Conservation (phyloP, 1,284 basidiomycete species). For the Rhizopogon parksii region DNA sequence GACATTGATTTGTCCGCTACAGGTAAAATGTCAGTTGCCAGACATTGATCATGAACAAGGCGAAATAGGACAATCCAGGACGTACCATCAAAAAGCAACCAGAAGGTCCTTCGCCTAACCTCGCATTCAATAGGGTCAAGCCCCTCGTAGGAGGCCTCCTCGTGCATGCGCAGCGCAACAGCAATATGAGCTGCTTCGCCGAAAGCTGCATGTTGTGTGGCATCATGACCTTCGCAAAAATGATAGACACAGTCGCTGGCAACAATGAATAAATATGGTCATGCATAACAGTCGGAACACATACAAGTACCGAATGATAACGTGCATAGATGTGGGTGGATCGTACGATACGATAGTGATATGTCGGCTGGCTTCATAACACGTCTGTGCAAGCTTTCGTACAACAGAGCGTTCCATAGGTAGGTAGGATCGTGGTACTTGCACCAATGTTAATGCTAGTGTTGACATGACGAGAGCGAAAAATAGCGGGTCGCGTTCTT, state of each 20-base stretch:
- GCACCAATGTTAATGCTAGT: slow-evolving; percentile 75
- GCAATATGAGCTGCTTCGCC: slow-evolving; percentile 79
- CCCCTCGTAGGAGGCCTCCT: slow-evolving; percentile 72
- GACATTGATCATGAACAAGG: slow-evolving; percentile 5
- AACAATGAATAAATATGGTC: slow-evolving; percentile 9
- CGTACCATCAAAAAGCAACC: slow-evolving; percentile 78
- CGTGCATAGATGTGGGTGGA: slow-evolving; percentile 73
- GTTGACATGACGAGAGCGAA: slow-evolving; percentile 83
- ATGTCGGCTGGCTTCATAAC: slow-evolving; percentile 73
- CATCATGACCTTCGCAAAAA: slow-evolving; percentile 81
- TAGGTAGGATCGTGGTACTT: slow-evolving; percentile 73
- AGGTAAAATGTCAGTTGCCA: background rate
- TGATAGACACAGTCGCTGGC: slow-evolving; percentile 73
- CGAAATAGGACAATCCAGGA: slow-evolving; percentile 9
- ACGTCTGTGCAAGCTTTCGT: slow-evolving; percentile 69
- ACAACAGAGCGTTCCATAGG: slow-evolving; percentile 75
- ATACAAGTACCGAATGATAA: slow-evolving; percentile 78
- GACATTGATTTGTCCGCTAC: slow-evolving; percentile 85
- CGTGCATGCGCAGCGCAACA: slow-evolving; percentile 74
- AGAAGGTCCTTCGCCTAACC: slow-evolving; percentile 74
- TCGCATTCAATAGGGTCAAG: slow-evolving; percentile 82
- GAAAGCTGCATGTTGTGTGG: slow-evolving; percentile 78
- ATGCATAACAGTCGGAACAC: slow-evolving; percentile 25
- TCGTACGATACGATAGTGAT: slow-evolving; percentile 75
- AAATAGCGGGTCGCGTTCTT: slow-evolving; percentile 81